Evolutionary conservation across 1,284 basidiomycete genomes (phyloP), one percentile per base, ranked within the genome.

Genomic region (Xanthoconium separans): DNA sequence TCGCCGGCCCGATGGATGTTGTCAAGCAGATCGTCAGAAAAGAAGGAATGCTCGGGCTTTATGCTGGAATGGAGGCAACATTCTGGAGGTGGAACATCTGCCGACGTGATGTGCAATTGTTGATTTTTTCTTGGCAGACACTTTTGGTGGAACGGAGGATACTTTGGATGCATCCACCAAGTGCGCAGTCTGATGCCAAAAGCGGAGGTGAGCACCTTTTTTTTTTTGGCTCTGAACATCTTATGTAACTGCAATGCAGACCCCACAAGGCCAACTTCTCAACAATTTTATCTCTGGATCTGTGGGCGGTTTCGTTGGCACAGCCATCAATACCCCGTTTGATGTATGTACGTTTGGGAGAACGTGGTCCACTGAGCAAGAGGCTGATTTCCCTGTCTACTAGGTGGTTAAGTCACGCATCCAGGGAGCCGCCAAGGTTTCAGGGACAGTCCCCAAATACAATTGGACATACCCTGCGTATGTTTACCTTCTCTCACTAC

Each of bases 381-480:
- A 30, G 37, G 12, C 33, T 47, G 20, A 52, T 47, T 37, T 44
- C 2, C 42, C 55, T 44, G 47, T 52, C 40, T 39, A 22, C 48
- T 56, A 62, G 80, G 93, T 99, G 55, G 93, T 98, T 61, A 99
- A 99, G 75, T 95, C 93, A 22, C 87, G 97, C 52, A 95, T 99
- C 51, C 94, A 96, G 73, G 89, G 92, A 53, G 76, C 83, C 34
- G 80, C 78, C 47, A 82, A 78, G 62, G 70, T 83, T 63, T 82
- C 89, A 33, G 84, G 91, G 36, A 82, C 84, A 18, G 73, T 72
- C 7, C 89, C 89, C 30, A 95, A 94, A 70, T 95, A 95, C 75
- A 92, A 93, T 74, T 96, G 95, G 87, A 92, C 95, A 48, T 94
- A 94, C 71, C 91, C 92, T 55, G 89, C 88, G 65, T 77, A 65